A percentile compares a stretch with the other conserved stretches of the same genome.
These are phyloP conservation scores for Volvox reticuliferus DNA, from an alignment of 139 green algal genomes.

Conservation along the genomic window DNA sequence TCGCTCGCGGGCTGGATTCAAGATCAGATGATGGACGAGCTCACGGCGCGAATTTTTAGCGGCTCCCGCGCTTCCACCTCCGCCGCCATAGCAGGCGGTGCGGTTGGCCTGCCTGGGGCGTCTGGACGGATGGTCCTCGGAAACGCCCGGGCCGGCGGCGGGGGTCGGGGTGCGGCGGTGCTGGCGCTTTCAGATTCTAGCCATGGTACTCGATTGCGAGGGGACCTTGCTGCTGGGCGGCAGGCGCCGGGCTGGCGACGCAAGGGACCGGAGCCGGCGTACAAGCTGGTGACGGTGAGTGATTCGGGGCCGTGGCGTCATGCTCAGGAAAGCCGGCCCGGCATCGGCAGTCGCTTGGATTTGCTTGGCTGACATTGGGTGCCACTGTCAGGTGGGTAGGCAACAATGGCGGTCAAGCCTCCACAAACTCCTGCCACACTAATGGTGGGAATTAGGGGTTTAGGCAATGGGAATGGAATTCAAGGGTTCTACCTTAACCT, in stretches of 20 bases:
- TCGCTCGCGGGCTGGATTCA: conserved; percentile 60
- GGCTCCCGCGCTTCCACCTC: conserved; percentile 9
- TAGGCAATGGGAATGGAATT: no score
- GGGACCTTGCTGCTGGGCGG: not conserved
- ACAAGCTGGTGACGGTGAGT: conserved; percentile 48
- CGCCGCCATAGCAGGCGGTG: not conserved
- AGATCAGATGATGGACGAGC: conserved; percentile 65
- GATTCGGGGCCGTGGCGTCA: not conserved
- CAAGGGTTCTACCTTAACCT: no score
- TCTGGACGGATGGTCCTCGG: not conserved
- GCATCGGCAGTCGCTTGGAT: no score
- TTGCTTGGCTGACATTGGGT: no score
- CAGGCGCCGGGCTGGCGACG: conserved; percentile 10
- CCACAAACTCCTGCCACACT: no score
- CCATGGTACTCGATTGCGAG: not conserved
- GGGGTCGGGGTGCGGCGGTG: not conserved
- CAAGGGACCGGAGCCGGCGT: conserved; percentile 22
- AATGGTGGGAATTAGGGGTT: no score
- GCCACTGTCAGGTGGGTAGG: no score
- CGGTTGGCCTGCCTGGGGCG: not conserved
- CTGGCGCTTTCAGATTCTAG: no score
- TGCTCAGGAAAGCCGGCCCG: no score
- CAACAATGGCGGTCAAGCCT: no score
- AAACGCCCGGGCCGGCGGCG: not conserved
- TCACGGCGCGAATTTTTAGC: conserved; percentile 63